A percentile compares a stretch with the other conserved stretches of the same genome.
These are phyloP conservation scores for Colletotrichum filicis DNA, from an alignment of 2,329 filamentous ascomycete species.

Conservation along the genomic window DNA sequence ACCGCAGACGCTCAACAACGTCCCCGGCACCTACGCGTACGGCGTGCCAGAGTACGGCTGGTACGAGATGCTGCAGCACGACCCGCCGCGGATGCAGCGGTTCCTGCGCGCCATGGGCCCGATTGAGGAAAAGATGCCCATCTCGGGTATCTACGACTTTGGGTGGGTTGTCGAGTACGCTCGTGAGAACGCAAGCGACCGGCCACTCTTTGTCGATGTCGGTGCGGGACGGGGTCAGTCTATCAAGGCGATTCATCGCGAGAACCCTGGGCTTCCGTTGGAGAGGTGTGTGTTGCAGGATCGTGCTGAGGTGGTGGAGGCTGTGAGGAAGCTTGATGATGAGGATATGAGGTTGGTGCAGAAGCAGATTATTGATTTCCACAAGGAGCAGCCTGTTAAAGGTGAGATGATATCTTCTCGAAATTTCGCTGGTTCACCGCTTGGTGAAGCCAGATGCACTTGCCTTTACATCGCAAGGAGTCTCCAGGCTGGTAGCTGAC, in stretches of 20 bases:
- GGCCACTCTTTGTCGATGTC: conserved; percentile 46
- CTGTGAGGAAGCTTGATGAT: conserved; percentile 36
- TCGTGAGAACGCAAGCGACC: not conserved
- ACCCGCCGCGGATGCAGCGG: conserved; percentile 40
- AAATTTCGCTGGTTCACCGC: not conserved
- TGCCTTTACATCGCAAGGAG: not conserved
- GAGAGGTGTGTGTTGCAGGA: conserved; percentile 47
- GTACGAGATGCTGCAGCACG: conserved; percentile 45
- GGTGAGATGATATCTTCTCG: not conserved
- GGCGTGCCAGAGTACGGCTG: conserved; percentile 43
- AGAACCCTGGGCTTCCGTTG: conserved; percentile 39
- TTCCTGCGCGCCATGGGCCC: conserved; percentile 46
- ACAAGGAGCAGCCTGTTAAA: conserved; percentile 39
- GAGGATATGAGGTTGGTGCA: conserved; percentile 30
- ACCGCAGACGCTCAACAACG: conserved; percentile 41
- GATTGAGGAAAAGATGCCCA: conserved; percentile 40
- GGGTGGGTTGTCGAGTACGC: conserved; percentile 40
- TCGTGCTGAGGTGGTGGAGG: conserved; percentile 43
- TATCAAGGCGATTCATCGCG: conserved; percentile 41
- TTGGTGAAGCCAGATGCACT: not conserved
- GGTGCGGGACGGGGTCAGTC: conserved; percentile 45
- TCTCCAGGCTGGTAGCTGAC: not conserved
- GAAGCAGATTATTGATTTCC: conserved; percentile 43
- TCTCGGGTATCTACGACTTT: conserved; percentile 45
- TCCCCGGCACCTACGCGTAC: conserved; percentile 42